phyloP scores from a whole-genome alignment of 495 filamentous ascomycete genomes.

The Xylaria longipes region DNA sequence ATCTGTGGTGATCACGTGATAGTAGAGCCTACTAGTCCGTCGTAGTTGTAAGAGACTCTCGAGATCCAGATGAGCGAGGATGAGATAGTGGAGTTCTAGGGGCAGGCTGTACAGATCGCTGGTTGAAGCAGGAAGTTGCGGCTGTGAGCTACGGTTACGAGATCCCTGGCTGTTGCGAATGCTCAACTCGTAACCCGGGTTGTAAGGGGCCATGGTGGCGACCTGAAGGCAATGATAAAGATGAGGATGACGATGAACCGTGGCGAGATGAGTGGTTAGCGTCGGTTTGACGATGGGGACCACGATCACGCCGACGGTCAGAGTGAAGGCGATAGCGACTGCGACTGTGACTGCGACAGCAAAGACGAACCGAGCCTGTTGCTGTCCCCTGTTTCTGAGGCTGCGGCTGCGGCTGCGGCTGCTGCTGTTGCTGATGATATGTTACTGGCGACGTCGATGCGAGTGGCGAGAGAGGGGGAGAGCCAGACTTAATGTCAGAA shows the following conservation, averaged over 20 bases:
- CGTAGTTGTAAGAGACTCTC: conserved; percentile 35
- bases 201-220: conserved; percentile 10
- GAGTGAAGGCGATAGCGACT: neutral
- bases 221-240: neutral
- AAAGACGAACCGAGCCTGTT: neutral
- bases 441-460: neutral
- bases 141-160: neutral
- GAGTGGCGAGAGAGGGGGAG: conserved; percentile 12
- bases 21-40: conserved; percentile 33
- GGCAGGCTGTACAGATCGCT: conserved; percentile 29
- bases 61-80: conserved; percentile 38
- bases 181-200: conserved; percentile 15
- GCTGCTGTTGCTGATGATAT: neutral
- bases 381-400: neutral
- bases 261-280: neutral
- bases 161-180: neutral
- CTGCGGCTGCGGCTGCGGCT: conserved; percentile 1
- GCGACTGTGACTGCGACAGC: neutral
- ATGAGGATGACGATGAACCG: neutral
- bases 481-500: conserved; percentile 10
- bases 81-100: conserved; percentile 39
- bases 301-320: neutral
- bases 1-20: conserved; percentile 37
- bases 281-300: neutral
- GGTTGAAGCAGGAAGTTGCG: neutral